Percentiles rank a stretch among this genome's conserved stretches.
Evolutionary conservation across 1,139 yeast genomes (phyloP).

Genomic region (Pichia cactophila): DNA sequence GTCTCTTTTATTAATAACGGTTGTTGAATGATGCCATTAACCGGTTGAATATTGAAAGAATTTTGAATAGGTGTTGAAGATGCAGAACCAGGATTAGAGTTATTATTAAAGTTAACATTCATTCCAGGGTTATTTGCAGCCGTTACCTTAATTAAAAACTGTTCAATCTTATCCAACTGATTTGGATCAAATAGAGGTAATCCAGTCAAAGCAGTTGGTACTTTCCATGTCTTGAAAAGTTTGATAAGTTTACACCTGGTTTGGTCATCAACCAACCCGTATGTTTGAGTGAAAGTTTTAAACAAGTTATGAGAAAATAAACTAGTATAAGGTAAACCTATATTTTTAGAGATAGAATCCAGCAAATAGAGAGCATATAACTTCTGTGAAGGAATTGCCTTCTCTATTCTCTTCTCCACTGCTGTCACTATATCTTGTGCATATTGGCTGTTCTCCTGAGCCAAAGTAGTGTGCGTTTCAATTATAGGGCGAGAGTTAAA

Average conservation of each 20-base stretch:
- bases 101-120: slow-evolving; percentile 12
- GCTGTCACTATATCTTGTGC: slow-evolving; percentile 76
- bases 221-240: slow-evolving; percentile 84
- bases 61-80: not conserved
- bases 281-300: slow-evolving; percentile 67
- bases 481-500: slow-evolving; percentile 88
- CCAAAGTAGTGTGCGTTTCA: slow-evolving; percentile 75
- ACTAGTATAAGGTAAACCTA: slow-evolving; percentile 81
- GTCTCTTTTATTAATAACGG: slow-evolving; percentile 38
- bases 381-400: slow-evolving; percentile 75
- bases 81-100: not conserved
- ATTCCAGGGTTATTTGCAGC: slow-evolving; percentile 22
- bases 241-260: slow-evolving; percentile 66
- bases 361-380: slow-evolving; percentile 74
- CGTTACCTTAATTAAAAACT: slow-evolving; percentile 56
- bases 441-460: slow-evolving; percentile 69
- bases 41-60: not conserved
- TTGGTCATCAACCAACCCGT: slow-evolving; percentile 68
- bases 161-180: slow-evolving; percentile 66
- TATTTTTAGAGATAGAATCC: slow-evolving; percentile 89
- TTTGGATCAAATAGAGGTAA: slow-evolving; percentile 66
- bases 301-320: slow-evolving; percentile 62
- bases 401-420: slow-evolving; percentile 55
- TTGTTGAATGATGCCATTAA: slow-evolving; percentile 4
- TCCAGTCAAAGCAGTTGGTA: slow-evolving; percentile 50